Evolutionary conservation across 2,329 filamentous ascomycete species (phyloP).

Genomic region (Dothideomycetes sp.): DNA sequence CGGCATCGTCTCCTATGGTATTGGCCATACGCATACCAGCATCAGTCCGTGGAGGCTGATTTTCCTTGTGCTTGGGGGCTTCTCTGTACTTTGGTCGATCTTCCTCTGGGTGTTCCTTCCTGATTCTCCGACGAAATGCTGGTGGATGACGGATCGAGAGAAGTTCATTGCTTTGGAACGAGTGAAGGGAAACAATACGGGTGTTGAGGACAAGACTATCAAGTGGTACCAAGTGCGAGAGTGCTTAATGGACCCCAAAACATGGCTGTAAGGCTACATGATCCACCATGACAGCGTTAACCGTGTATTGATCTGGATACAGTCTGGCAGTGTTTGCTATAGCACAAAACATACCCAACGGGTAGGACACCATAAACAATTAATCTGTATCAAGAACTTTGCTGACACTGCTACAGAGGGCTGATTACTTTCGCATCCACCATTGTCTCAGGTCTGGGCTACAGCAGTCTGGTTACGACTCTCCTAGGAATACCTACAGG

Average conservation of each 20-base stretch:
- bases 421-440: conserved; percentile 10
- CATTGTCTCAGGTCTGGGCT: conserved; percentile 11
- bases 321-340: conserved; percentile 10
- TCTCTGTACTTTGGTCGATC: conserved; percentile 9
- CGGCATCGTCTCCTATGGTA: not conserved
- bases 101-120: conserved; percentile 10
- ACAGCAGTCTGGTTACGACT: conserved; percentile 8
- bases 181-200: conserved; percentile 9
- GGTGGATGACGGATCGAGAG: conserved; percentile 10
- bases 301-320: not conserved
- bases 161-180: conserved; percentile 8
- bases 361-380: too few species aligned
- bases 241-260: not conserved
- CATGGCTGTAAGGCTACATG: not conserved
- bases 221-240: conserved; percentile 1
- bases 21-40: conserved; percentile 3
- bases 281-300: not conserved
- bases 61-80: conserved; percentile 11
- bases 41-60: conserved; percentile 9
- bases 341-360: conserved; percentile 11
- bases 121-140: conserved; percentile 7
- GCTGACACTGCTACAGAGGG: too few species aligned
- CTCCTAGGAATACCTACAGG: conserved; percentile 11
- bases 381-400: too few species aligned
- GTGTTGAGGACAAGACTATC: conserved; percentile 10